Percentiles rank a stretch among this genome's conserved stretches.
These are phyloP conservation scores for Gaultheria prostrata DNA, from an alignment of 148 eudicot species.

Conservation along the genomic window DNA sequence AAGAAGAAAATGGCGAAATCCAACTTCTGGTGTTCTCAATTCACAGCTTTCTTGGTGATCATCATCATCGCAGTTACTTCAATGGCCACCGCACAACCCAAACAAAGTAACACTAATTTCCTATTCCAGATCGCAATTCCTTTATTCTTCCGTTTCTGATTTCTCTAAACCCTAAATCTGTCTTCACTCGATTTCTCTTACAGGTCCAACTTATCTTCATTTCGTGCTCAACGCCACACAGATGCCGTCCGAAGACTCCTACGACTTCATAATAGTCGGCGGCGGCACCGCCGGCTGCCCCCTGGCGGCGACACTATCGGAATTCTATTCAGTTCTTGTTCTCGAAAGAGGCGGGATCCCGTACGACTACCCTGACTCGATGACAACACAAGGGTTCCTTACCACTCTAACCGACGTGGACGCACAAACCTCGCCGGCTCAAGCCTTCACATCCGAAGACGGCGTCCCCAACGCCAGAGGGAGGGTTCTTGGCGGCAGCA, in stretches of 20 bases:
- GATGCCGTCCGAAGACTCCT: constrained; percentile 61
- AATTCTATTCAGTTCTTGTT: constrained; percentile 52
- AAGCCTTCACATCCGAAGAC: constrained; percentile 82
- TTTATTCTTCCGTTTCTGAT: neutral
- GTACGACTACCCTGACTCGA: constrained; percentile 54
- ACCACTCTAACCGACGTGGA: constrained; percentile 51
- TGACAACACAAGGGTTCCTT: constrained; percentile 78
- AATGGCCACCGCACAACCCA: neutral
- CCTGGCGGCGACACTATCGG: constrained; percentile 73
- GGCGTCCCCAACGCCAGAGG: constrained; percentile 96
- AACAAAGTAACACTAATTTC: neutral
- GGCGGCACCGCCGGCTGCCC: constrained; percentile 96
- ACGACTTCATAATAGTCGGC: constrained; percentile 79
- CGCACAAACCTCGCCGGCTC: constrained; percentile 61
- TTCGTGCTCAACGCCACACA: constrained; percentile 71
- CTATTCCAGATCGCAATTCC: too few species aligned
- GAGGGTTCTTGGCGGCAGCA: constrained; percentile 91
- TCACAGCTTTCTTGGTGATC: constrained; percentile 4
- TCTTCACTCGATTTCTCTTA: constrained; percentile 11
- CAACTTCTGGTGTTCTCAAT: neutral
- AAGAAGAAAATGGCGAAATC: constrained; percentile 16
- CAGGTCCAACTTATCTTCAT: constrained; percentile 70
- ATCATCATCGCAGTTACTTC: constrained; percentile 3
- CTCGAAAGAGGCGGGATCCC: constrained; percentile 85
- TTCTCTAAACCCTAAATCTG: neutral